Evolutionary conservation across 371 early-diverging fungal species (phyloP).

Genomic region (Mortierella sp.): DNA sequence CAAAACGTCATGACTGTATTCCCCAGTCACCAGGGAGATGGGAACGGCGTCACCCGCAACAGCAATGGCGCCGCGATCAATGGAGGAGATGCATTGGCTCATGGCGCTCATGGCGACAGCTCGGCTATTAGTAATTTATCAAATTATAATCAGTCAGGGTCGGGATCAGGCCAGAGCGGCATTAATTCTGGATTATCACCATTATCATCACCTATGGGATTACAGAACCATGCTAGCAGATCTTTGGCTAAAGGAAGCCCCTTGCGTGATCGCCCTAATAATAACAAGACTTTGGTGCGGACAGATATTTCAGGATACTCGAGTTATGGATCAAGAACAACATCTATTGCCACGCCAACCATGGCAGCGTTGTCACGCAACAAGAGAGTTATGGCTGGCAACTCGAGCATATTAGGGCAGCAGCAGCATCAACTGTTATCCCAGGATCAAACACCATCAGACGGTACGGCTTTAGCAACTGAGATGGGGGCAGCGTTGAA

Average conservation of each 20-base stretch:
- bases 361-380: slow-evolving; percentile 22
- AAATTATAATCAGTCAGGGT: background rate
- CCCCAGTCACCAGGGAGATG: slow-evolving; percentile 10
- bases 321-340: slow-evolving; percentile 12
- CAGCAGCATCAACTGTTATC: slow-evolving; percentile 2
- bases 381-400: slow-evolving; percentile 14
- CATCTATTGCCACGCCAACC: slow-evolving; percentile 29
- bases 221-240: slow-evolving; percentile 28
- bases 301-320: slow-evolving; percentile 16
- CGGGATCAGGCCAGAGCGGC: background rate
- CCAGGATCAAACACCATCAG: slow-evolving; percentile 2
- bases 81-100: background rate
- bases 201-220: background rate
- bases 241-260: slow-evolving; percentile 16
- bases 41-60: too few species aligned
- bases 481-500: background rate
- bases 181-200: background rate
- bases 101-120: background rate
- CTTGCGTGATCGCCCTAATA: slow-evolving; percentile 18
- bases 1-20: slow-evolving; percentile 1
- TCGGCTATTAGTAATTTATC: too few species aligned
- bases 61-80: background rate
- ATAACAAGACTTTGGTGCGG: slow-evolving; percentile 25
- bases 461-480: background rate
- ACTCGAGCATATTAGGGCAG: background rate